phyloP scores from a whole-genome alignment of 1,139 yeast genomes.

The Kurtzmaniella quercitrusa region DNA sequence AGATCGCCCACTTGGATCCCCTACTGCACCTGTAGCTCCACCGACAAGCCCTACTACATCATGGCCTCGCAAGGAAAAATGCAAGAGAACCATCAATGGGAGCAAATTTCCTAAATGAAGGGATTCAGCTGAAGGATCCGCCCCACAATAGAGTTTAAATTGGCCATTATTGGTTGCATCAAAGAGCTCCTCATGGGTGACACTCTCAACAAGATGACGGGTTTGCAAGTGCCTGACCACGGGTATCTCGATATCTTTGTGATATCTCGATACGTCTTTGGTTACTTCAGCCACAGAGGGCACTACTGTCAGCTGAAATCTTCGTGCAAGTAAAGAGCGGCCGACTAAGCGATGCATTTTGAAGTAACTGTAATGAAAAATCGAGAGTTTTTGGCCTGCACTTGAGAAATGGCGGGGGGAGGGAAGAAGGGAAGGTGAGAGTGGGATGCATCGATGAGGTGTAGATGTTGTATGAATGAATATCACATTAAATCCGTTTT shows the following conservation, averaged over 20 bases:
- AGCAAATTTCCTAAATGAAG: slow-evolving; percentile 86
- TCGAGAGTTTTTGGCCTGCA: not conserved
- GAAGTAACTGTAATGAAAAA: not conserved
- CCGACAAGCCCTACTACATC: slow-evolving; percentile 81
- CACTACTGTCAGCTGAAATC: slow-evolving; percentile 22
- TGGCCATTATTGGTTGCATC: slow-evolving; percentile 31
- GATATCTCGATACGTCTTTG: slow-evolving; percentile 17
- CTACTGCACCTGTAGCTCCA: slow-evolving; percentile 97
- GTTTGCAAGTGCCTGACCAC: slow-evolving; percentile 42
- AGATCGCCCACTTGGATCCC: slow-evolving; percentile 92
- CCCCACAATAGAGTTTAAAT: slow-evolving; percentile 82
- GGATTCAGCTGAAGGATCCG: slow-evolving; percentile 92
- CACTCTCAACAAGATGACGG: slow-evolving; percentile 45
- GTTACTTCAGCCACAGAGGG: slow-evolving; percentile 34
- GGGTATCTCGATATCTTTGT: slow-evolving; percentile 33
- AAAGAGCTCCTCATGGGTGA: slow-evolving; percentile 45
- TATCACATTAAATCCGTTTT: too few relatives aligned
- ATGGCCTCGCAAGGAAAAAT: slow-evolving; percentile 83
- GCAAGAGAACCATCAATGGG: slow-evolving; percentile 81
- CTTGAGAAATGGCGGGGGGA: not conserved
- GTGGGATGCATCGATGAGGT: not conserved
- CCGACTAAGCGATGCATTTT: not conserved
- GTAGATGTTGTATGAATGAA: too few relatives aligned
- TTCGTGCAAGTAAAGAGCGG: not conserved
- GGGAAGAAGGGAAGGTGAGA: not conserved